phyloP scores from a whole-genome alignment of 2,329 filamentous ascomycete species.

The Conoideocrella luteorostrata region DNA sequence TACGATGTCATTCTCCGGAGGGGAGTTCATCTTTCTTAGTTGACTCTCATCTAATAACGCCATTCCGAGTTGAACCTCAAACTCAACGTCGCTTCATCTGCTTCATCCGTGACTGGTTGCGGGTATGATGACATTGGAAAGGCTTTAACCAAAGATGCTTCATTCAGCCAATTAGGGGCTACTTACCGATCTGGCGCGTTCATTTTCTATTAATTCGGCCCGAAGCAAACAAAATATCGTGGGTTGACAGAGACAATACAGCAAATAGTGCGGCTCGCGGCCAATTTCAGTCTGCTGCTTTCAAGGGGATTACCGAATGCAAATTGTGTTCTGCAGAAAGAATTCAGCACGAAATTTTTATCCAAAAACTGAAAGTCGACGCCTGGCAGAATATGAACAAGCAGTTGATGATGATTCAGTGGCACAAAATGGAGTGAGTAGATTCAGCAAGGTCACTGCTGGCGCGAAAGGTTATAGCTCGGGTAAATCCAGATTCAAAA shows the following conservation, averaged over 20 bases:
- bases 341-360: not conserved
- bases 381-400: not conserved
- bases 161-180: not conserved
- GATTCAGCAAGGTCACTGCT: too few species aligned
- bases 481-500: slow-evolving; percentile 17
- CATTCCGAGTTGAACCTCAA: not conserved
- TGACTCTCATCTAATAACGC: too few species aligned
- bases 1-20: not conserved
- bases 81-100: not conserved
- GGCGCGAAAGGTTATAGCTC: slow-evolving; percentile 21
- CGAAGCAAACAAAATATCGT: not conserved
- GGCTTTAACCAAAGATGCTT: not conserved
- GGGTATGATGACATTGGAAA: too few species aligned
- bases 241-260: too few species aligned
- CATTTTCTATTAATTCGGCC: slow-evolving; percentile 39
- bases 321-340: too few species aligned
- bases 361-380: slow-evolving; percentile 2
- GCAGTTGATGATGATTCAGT: slow-evolving; percentile 7
- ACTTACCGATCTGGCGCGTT: slow-evolving; percentile 52
- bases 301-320: too few species aligned
- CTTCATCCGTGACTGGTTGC: not conserved
- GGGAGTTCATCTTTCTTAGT: not conserved
- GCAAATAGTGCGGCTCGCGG: too few species aligned
- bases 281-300: too few species aligned
- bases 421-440: too few species aligned